Evolutionary conservation across 2,329 filamentous ascomycete species (phyloP).

Genomic region (Fusarium guadeloupense): DNA sequence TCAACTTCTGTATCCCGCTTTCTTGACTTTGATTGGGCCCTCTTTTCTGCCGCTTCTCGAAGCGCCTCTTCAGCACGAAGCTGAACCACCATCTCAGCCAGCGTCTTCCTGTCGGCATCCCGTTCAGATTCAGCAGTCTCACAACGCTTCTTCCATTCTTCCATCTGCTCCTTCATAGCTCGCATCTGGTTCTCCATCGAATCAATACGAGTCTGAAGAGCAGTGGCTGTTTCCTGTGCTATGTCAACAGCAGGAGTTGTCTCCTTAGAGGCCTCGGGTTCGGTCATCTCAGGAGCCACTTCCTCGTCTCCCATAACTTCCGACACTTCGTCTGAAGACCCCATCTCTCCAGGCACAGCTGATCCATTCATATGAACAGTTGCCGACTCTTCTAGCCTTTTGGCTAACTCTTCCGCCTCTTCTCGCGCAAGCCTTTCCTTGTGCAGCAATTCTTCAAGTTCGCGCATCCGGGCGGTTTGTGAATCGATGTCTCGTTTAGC

Average conservation of each 20-base stretch:
- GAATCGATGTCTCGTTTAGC: constrained; percentile 88
- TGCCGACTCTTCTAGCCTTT: constrained; percentile 69
- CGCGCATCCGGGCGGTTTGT: constrained; percentile 81
- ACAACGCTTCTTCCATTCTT: constrained; percentile 78
- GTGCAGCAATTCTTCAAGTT: constrained; percentile 77
- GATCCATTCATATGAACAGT: constrained; percentile 46
- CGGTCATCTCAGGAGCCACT: constrained; percentile 28
- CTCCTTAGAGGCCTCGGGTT: constrained; percentile 47
- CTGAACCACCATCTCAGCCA: constrained; percentile 88
- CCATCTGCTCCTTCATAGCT: constrained; percentile 81
- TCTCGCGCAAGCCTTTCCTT: constrained; percentile 85
- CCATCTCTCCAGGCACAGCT: constrained; percentile 33
- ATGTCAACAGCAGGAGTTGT: constrained; percentile 52
- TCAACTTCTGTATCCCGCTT: constrained; percentile 41
- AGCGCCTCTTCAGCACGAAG: constrained; percentile 74
- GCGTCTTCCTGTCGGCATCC: constrained; percentile 73
- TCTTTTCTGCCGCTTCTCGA: constrained; percentile 55
- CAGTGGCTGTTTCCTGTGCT: constrained; percentile 42
- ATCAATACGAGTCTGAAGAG: constrained; percentile 74
- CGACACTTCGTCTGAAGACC: constrained; percentile 14
- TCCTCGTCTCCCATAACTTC: constrained; percentile 33
- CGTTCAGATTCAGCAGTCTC: constrained; percentile 83
- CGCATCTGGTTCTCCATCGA: constrained; percentile 81
- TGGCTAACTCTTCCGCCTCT: constrained; percentile 83
- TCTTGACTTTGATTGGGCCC: constrained; percentile 51